These are phyloP conservation scores for Diplodia corticola DNA, from an alignment of 2,329 filamentous ascomycete genomes.

Conservation along the genomic window DNA sequence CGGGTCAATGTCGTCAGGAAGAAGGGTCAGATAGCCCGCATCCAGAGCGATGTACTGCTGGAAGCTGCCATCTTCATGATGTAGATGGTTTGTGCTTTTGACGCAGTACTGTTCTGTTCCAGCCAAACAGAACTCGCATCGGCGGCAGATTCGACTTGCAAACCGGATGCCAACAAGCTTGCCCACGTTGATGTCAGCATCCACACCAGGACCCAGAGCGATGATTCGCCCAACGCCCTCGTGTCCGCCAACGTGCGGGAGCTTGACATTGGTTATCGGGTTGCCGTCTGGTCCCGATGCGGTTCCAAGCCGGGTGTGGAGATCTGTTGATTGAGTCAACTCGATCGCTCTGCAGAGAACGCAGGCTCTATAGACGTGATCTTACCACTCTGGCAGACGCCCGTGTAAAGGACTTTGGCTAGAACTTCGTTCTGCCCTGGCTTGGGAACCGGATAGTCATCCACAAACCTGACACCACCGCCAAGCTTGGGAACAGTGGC, in stretches of 20 bases:
- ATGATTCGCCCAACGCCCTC: background rate
- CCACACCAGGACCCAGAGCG: conserved; percentile 25
- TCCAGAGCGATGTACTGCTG: conserved; percentile 49
- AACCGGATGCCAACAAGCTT: conserved; percentile 48
- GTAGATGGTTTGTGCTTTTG: conserved; percentile 47
- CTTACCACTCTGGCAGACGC: conserved; percentile 48
- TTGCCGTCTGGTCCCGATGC: conserved; percentile 39
- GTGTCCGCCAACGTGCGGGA: conserved; percentile 31
- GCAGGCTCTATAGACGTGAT: background rate
- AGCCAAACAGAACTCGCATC: conserved; percentile 47
- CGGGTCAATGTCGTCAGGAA: conserved; percentile 47
- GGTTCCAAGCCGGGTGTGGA: conserved; percentile 35
- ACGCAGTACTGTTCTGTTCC: conserved; percentile 45
- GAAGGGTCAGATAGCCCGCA: conserved; percentile 45
- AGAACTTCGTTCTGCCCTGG: conserved; percentile 46
- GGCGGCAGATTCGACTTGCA: conserved; percentile 44
- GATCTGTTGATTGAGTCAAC: conserved; percentile 23
- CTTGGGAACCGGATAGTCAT: conserved; percentile 45
- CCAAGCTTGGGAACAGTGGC: conserved; percentile 34
- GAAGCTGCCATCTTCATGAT: conserved; percentile 50
- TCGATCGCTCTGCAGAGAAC: background rate
- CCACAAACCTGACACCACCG: conserved; percentile 42
- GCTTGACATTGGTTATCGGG: conserved; percentile 47
- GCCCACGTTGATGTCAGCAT: conserved; percentile 40
- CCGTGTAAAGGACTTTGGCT: conserved; percentile 48